Percentiles rank a stretch among this genome's conserved stretches.
phyloP scores from a whole-genome alignment of 768 basidiomycete genomes.

The Suillus placidus region DNA sequence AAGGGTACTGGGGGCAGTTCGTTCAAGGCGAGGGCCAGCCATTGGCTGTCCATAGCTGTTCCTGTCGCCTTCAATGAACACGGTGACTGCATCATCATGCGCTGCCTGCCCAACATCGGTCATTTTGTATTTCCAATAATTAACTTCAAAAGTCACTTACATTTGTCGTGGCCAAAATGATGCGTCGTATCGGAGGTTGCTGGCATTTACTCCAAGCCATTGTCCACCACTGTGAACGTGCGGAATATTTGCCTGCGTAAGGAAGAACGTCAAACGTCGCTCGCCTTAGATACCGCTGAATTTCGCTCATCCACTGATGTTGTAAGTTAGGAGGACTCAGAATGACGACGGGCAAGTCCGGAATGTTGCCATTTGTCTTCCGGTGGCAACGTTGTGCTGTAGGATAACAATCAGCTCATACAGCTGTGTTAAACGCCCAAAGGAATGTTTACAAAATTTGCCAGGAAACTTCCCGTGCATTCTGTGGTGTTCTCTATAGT shows the following conservation, averaged over 20 bases:
- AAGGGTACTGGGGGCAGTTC: too few species aligned
- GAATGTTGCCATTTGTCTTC: neutral
- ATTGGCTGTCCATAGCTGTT: too few species aligned
- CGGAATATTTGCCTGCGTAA: neutral
- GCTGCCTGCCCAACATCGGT: too few species aligned
- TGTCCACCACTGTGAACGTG: neutral
- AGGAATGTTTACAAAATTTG: neutral
- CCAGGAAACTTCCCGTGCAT: neutral
- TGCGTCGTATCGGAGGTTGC: neutral
- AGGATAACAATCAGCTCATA: neutral
- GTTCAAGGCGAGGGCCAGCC: too few species aligned
- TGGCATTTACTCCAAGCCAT: neutral
- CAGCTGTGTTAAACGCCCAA: neutral
- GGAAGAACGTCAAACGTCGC: neutral
- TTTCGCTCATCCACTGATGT: neutral
- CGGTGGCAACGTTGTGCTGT: neutral
- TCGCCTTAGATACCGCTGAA: neutral
- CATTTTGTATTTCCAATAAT: too few species aligned
- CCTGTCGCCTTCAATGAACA: too few species aligned
- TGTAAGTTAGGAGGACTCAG: neutral
- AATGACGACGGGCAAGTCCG: neutral
- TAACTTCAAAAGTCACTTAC: neutral
- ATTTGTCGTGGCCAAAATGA: neutral
- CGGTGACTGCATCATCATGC: too few species aligned
- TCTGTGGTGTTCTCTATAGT: slow-evolving; percentile 2